Evolutionary conservation across 2,329 filamentous ascomycete species (phyloP), one percentile per base, ranked within the genome.

Genomic region (Curvularia sp.): DNA sequence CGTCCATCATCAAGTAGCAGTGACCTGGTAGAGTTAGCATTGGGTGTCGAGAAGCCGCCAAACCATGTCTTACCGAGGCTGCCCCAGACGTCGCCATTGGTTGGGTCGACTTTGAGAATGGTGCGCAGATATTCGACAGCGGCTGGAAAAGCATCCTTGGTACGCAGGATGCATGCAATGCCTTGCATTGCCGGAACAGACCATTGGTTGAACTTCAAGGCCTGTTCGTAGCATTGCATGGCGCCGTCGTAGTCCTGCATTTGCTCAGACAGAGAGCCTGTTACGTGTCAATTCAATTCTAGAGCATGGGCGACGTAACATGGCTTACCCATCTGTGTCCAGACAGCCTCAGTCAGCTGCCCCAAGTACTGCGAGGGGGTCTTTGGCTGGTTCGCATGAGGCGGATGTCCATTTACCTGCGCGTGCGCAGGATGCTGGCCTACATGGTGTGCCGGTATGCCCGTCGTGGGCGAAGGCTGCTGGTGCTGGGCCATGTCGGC

Each of bases 1-100:
- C 94, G 73, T 99, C 95, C 86, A 97, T 96, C 95, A 99, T 99
- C 25, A 99, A 83, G 75, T 94, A 96, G 80, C 95, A 98, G 77
- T 98, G 95, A n/a, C 95, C 92, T 94, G 67, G 13, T 43, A 3
- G 6, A 49, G 61, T 74, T 57, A 69, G 65, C 25, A 51, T 51
- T 18, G 18, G 3, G 13, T 48, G 7, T 52, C 54, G 18, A 19
- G 18, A 34, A 18, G 23, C 21, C 7, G 36, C 6, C 45, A 25
- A 34, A 30, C 48, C 8, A 76, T 19, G 23, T 39, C 86, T 65
- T 83, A 95, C 92, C 94, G 28, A 98, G 83, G 74, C 93, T 97
- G 47, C 94, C 94, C 95, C 94, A 98, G 43, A 95, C 93, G 77
- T 98, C 95, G 58, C 95, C 95, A 74, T 96, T 97, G 66, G 87